Percentiles rank a stretch among this genome's conserved stretches.
phyloP scores from a whole-genome alignment of 306 rosid species.

The Glycyrrhiza uralensis region DNA sequence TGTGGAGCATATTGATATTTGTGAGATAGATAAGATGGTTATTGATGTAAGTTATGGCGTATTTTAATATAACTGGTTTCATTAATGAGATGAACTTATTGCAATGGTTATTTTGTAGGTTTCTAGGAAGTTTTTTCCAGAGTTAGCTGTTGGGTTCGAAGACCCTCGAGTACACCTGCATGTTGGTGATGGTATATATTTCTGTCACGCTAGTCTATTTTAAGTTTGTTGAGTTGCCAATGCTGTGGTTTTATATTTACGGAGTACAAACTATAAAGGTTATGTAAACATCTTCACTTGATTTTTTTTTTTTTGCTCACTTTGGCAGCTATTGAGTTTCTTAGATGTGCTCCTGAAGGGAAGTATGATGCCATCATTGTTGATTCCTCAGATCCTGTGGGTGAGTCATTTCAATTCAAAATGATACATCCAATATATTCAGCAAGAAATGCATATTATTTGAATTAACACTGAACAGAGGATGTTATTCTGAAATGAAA shows the following conservation, averaged over 20 bases:
- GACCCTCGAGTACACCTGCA: conserved; percentile 95
- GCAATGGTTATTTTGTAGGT: conserved; percentile 47
- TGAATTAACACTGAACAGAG: neutral
- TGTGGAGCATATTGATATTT: conserved; percentile 85
- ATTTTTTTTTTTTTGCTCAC: neutral
- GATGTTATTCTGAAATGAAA: neutral
- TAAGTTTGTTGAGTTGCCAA: neutral
- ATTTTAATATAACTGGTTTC: neutral
- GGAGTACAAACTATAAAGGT: neutral
- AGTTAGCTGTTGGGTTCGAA: conserved; percentile 86
- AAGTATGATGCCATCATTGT: conserved; percentile 89
- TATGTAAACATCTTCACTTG: neutral
- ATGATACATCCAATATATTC: neutral
- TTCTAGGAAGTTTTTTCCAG: conserved; percentile 74
- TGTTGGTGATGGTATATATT: conserved; percentile 71
- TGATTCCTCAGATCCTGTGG: conserved; percentile 98
- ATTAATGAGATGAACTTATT: conserved; percentile 16
- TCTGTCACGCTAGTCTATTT: conserved; percentile 9
- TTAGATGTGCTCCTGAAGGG: conserved; percentile 60
- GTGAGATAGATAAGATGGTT: conserved; percentile 98
- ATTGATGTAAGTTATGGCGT: conserved; percentile 68
- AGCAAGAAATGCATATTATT: neutral
- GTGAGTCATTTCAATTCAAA: conserved; percentile 43
- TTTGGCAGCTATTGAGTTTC: conserved; percentile 76
- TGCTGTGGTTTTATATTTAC: conserved; percentile 4